Conservation (phyloP, 2,329 filamentous ascomycete genomes). For the Penicillium sclerotigenum region DNA sequence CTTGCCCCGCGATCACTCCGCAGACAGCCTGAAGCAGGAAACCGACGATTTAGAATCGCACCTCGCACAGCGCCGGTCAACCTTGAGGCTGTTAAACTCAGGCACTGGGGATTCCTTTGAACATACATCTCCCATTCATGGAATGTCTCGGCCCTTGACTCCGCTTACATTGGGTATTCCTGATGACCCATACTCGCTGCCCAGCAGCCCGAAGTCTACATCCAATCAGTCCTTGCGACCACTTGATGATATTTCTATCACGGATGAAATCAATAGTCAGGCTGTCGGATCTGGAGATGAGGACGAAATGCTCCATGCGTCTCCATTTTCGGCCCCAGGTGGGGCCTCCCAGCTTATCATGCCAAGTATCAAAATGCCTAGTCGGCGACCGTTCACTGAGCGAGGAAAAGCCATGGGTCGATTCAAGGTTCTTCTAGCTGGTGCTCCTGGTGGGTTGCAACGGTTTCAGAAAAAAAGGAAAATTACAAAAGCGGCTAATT, state of each 20-base stretch:
- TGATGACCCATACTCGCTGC: conserved; percentile 49
- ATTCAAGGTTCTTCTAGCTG: conserved; percentile 84
- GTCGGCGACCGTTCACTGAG: conserved; percentile 83
- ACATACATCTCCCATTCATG: conserved; percentile 20
- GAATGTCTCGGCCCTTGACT: conserved; percentile 45
- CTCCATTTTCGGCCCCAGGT: conserved; percentile 32
- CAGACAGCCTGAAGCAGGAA: conserved; percentile 13
- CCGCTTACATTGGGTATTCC: conserved; percentile 48
- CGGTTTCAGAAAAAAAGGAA: background rate
- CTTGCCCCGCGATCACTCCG: conserved; percentile 6
- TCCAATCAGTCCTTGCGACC: conserved; percentile 58
- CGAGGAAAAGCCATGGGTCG: conserved; percentile 78
- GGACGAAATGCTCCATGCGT: conserved; percentile 43
- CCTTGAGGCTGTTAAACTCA: conserved; percentile 27
- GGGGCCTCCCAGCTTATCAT: conserved; percentile 79
- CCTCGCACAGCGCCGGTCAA: conserved; percentile 32
- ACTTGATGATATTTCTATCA: conserved; percentile 56
- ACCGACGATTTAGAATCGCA: conserved; percentile 21
- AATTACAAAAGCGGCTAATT: background rate
- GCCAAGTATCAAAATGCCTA: conserved; percentile 91
- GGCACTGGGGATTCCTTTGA: conserved; percentile 17
- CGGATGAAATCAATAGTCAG: conserved; percentile 56
- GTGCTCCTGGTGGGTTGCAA: conserved; percentile 62
- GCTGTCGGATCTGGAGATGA: conserved; percentile 55
- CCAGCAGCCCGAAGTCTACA: conserved; percentile 59